phyloP scores from a whole-genome alignment of 2,329 filamentous ascomycete genomes.

The Aspergillus fischeri region DNA sequence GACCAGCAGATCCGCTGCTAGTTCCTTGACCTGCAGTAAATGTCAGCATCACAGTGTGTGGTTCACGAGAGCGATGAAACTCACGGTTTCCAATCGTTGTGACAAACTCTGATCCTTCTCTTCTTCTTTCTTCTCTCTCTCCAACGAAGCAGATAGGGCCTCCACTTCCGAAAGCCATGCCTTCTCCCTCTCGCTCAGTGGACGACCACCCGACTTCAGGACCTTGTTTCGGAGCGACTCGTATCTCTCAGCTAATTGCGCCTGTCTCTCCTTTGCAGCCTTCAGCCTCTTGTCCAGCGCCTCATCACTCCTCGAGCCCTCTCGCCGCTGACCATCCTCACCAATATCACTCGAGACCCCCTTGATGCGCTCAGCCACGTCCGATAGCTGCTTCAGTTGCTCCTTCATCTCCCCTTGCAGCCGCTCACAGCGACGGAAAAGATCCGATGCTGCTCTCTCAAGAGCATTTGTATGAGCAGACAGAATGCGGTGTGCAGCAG shows the following conservation, averaged over 20 bases:
- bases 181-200: constrained; percentile 45
- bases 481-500: constrained; percentile 44
- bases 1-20: constrained; percentile 34
- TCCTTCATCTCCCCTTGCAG: constrained; percentile 45
- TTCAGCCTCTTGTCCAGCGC: constrained; percentile 39
- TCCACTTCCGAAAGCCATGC: constrained; percentile 44
- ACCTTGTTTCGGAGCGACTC: constrained; percentile 43
- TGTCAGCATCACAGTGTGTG: constrained; percentile 9
- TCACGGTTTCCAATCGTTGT: constrained; percentile 39
- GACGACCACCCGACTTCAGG: constrained; percentile 39
- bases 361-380: constrained; percentile 44
- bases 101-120: constrained; percentile 25
- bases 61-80: constrained; percentile 4
- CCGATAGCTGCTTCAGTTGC: constrained; percentile 43
- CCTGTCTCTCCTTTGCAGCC: constrained; percentile 38
- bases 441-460: constrained; percentile 46
- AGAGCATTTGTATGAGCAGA: constrained; percentile 44
- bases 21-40: constrained; percentile 34
- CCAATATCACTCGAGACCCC: constrained; percentile 37
- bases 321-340: constrained; percentile 32
- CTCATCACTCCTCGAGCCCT: constrained; percentile 28
- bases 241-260: constrained; percentile 39
- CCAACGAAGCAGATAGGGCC: constrained; percentile 34
- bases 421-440: constrained; percentile 51
- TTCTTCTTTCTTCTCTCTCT: constrained; percentile 16